Evolutionary conservation across 148 eudicot genomes (phyloP).

Genomic region (Simmondsia chinensis): DNA sequence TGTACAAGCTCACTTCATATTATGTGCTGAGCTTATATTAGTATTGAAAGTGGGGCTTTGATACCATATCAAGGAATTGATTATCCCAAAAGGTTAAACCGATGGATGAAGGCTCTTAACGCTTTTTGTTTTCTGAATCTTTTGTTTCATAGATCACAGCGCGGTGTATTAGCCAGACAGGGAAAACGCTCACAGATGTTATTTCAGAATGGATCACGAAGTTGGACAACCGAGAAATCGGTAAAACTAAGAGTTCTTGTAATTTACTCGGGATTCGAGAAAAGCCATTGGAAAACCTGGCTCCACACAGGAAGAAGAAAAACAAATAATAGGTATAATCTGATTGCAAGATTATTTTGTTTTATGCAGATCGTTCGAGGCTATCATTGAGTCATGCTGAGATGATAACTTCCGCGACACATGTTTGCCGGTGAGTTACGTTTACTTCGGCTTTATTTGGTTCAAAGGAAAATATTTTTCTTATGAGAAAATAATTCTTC

Average conservation of each 20-base stretch:
- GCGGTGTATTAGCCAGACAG: slow-evolving; percentile 62
- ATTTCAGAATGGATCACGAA: slow-evolving; percentile 56
- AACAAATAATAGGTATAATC: neutral
- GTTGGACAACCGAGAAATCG: slow-evolving; percentile 56
- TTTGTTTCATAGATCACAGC: slow-evolving; percentile 54
- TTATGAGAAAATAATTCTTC: neutral
- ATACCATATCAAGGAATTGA: no score
- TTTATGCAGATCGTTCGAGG: slow-evolving; percentile 57
- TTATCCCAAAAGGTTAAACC: no score
- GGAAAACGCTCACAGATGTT: slow-evolving; percentile 63
- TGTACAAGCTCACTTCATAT: no score
- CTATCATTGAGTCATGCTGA: slow-evolving; percentile 66
- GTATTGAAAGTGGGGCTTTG: no score
- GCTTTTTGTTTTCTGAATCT: neutral
- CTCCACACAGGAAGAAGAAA: neutral
- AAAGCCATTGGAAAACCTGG: no score
- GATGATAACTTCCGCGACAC: slow-evolving; percentile 49
- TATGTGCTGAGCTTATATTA: no score
- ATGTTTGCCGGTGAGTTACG: slow-evolving; percentile 57
- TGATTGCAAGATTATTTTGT: neutral
- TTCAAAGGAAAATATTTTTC: neutral
- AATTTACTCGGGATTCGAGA: neutral
- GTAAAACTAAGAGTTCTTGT: slow-evolving; percentile 20
- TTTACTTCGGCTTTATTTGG: neutral
- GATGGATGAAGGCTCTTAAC: neutral